Evolutionary conservation across 2,329 filamentous ascomycete species (phyloP).

Genomic region (Rhinocladiella mackenziei): DNA sequence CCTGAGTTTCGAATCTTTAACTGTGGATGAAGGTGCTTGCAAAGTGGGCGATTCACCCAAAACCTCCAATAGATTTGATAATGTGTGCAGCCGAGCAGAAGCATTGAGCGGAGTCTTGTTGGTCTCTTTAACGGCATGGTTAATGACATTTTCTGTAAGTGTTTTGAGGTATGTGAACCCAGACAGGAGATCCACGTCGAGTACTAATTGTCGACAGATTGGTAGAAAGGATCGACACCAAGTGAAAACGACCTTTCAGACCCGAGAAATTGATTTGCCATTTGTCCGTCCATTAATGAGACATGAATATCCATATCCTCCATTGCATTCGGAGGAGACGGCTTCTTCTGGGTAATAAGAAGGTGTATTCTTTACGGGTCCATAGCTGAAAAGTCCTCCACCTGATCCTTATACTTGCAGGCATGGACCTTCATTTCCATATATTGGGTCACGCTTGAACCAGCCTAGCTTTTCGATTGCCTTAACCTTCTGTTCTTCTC

Average conservation of each 20-base stretch:
- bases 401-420: slow-evolving; percentile 37
- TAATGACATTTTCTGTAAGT: slow-evolving; percentile 83
- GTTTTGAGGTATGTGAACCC: slow-evolving; percentile 57
- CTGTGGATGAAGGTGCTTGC: slow-evolving; percentile 58
- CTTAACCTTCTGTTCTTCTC: slow-evolving; percentile 52
- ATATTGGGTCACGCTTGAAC: slow-evolving; percentile 60
- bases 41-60: slow-evolving; percentile 44
- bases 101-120: slow-evolving; percentile 74
- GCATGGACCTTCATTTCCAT: slow-evolving; percentile 53
- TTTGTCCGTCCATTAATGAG: no score
- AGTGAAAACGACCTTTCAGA: slow-evolving; percentile 12
- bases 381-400: not conserved
- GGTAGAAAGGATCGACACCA: slow-evolving; percentile 35
- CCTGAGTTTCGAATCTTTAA: slow-evolving; percentile 79
- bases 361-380: no score
- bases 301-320: no score
- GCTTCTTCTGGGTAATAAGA: no score
- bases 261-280: no score
- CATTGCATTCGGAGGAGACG: no score
- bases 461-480: slow-evolving; percentile 50
- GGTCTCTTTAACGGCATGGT: slow-evolving; percentile 81
- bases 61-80: slow-evolving; percentile 32
- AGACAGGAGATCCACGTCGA: not conserved
- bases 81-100: slow-evolving; percentile 59
- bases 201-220: slow-evolving; percentile 37